Conservation (phyloP, 1,139 yeast genomes). For the Diutina pseudorugosa region DNA sequence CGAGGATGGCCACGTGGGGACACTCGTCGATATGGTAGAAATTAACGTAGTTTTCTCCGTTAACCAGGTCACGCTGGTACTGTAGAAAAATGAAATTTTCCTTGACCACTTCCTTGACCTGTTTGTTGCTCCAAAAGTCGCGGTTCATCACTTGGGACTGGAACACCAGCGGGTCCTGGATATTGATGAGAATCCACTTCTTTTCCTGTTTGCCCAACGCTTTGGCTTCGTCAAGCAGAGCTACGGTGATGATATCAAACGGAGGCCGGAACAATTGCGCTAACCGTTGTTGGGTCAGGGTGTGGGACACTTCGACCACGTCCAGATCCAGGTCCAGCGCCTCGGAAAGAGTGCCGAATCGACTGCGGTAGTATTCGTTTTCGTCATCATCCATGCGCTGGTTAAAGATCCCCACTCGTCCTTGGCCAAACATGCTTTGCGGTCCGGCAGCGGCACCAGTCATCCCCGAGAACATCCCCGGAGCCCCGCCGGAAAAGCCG, state of each 20-base stretch:
- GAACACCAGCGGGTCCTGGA: slow-evolving; percentile 78
- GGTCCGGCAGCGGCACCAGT: slow-evolving; percentile 10
- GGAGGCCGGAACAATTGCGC: slow-evolving; percentile 88
- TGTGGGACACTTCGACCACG: slow-evolving; percentile 15
- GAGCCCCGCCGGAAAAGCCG: neutral
- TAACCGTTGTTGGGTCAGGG: slow-evolving; percentile 56
- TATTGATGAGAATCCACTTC: slow-evolving; percentile 80
- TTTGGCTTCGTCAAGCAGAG: slow-evolving; percentile 64
- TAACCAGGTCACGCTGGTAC: slow-evolving; percentile 65
- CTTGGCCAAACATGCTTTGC: slow-evolving; percentile 25
- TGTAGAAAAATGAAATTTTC: slow-evolving; percentile 71
- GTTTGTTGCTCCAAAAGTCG: slow-evolving; percentile 79
- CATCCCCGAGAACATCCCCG: neutral
- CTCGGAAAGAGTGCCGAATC: neutral
- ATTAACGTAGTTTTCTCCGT: slow-evolving; percentile 57
- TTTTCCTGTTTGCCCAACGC: slow-evolving; percentile 44
- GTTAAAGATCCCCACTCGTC: slow-evolving; percentile 31
- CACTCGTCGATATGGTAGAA: slow-evolving; percentile 54
- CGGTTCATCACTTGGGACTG: slow-evolving; percentile 83
- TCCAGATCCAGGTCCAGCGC: slow-evolving; percentile 5
- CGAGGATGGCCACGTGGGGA: slow-evolving; percentile 88
- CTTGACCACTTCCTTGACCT: slow-evolving; percentile 50
- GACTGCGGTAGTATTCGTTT: slow-evolving; percentile 6
- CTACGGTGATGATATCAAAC: slow-evolving; percentile 65
- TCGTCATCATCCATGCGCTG: slow-evolving; percentile 28